Evolutionary conservation across 1,139 yeast species (phyloP).

Genomic region (Hemisphaericaspora lyxosophila): DNA sequence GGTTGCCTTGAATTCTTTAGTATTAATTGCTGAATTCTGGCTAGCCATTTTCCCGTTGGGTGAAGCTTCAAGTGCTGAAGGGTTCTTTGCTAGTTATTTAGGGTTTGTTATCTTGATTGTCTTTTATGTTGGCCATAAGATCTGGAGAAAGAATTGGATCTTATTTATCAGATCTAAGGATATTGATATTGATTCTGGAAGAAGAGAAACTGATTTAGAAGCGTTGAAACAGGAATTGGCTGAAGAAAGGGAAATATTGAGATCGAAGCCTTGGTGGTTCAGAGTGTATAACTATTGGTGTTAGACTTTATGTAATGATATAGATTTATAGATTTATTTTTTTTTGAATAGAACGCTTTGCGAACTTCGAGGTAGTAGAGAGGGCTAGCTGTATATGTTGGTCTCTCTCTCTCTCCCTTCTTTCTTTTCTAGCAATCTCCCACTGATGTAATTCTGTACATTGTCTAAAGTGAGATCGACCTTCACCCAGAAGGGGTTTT

Average conservation of each 20-base stretch:
- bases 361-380: too few species aligned
- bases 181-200: constrained; percentile 43
- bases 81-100: constrained; percentile 37
- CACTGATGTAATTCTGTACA: too few species aligned
- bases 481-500: too few species aligned
- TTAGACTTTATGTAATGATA: constrained; percentile 6
- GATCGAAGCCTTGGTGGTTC: constrained; percentile 33
- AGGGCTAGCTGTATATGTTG: too few species aligned
- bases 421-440: too few species aligned
- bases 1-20: constrained; percentile 44
- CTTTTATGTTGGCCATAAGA: constrained; percentile 41
- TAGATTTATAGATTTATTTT: not conserved
- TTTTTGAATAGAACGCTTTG: too few species aligned
- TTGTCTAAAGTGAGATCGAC: too few species aligned
- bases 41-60: constrained; percentile 42
- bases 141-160: constrained; percentile 42
- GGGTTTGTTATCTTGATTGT: constrained; percentile 39
- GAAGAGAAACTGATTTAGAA: constrained; percentile 43
- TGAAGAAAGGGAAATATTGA: constrained; percentile 35
- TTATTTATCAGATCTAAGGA: constrained; percentile 34
- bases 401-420: too few species aligned
- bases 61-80: constrained; percentile 32
- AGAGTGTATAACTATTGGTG: constrained; percentile 31
- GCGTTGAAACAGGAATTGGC: constrained; percentile 42
- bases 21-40: constrained; percentile 56